phyloP scores from a whole-genome alignment of 331 rosid genomes.

The Spiraea crenata region DNA sequence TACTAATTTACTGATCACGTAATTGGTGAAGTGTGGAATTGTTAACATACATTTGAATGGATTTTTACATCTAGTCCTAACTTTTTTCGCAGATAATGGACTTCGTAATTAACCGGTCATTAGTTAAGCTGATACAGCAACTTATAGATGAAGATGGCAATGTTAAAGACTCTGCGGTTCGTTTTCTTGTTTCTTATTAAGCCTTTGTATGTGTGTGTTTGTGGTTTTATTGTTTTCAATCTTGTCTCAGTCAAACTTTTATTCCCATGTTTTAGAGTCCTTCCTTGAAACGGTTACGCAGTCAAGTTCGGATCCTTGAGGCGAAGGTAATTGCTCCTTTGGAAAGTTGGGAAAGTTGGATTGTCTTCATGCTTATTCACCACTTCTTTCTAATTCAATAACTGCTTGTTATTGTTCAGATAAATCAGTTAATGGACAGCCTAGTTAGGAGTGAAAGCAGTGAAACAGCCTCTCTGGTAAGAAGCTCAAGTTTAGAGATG shows the following conservation, averaged over 20 bases:
- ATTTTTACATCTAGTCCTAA: slow-evolving; percentile 17
- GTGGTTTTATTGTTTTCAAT: background rate
- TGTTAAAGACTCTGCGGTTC: slow-evolving; percentile 92
- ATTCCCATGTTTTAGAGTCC: slow-evolving; percentile 53
- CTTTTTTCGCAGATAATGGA: slow-evolving; percentile 65
- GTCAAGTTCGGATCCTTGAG: slow-evolving; percentile 70
- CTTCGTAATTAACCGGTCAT: slow-evolving; percentile 58
- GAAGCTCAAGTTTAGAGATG: slow-evolving; percentile 31
- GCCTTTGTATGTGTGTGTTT: slow-evolving; percentile 7
- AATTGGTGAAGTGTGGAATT: too few species aligned
- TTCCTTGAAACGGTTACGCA: slow-evolving; percentile 57
- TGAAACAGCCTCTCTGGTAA: slow-evolving; percentile 64
- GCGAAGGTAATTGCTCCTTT: slow-evolving; percentile 49
- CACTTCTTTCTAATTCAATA: background rate
- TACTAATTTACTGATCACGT: slow-evolving; percentile 11
- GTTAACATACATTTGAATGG: slow-evolving; percentile 17
- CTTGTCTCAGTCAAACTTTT: slow-evolving; percentile 7
- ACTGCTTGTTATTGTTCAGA: slow-evolving; percentile 45
- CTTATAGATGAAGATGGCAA: slow-evolving; percentile 80
- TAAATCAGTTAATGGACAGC: slow-evolving; percentile 70
- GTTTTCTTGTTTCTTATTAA: slow-evolving; percentile 14
- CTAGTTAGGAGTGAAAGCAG: slow-evolving; percentile 58
- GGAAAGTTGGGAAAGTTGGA: too few species aligned
- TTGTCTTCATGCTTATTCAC: background rate
- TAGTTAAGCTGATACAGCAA: slow-evolving; percentile 66